Evolutionary conservation across 1,284 basidiomycete species (phyloP).

Genomic region (Cryptococcus sp.): DNA sequence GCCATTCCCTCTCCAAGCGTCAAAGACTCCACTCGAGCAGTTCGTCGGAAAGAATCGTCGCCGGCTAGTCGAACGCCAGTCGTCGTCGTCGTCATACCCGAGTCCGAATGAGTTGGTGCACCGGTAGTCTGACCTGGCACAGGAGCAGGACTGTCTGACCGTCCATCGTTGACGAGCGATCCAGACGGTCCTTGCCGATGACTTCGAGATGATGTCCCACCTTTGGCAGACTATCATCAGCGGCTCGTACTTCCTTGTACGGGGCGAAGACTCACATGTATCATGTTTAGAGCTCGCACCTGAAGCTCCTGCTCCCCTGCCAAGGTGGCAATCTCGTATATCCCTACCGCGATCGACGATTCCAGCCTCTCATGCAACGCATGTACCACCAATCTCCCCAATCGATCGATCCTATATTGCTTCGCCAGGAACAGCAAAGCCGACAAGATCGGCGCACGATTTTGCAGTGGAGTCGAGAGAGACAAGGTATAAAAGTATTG

Average conservation of each 20-base stretch:
- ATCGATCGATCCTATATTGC: conserved; percentile 71
- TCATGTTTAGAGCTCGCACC: conserved; percentile 71
- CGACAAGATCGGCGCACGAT: conserved; percentile 79
- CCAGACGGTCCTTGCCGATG: conserved; percentile 20
- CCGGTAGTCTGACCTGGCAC: neutral
- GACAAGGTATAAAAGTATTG: conserved; percentile 88
- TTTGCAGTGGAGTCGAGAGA: conserved; percentile 81
- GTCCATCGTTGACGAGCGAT: conserved; percentile 10
- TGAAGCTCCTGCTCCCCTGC: conserved; percentile 82
- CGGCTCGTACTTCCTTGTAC: neutral
- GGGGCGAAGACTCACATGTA: conserved; percentile 56
- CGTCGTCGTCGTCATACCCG: neutral
- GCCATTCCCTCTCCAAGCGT: conserved; percentile 3
- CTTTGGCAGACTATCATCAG: conserved; percentile 15
- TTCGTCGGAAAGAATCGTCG: neutral
- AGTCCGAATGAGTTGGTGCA: neutral
- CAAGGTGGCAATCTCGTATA: conserved; percentile 88
- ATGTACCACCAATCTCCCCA: conserved; percentile 75
- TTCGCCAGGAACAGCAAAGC: conserved; percentile 77
- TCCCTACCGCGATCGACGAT: conserved; percentile 74
- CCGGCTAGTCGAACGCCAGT: neutral
- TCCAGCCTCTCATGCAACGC: conserved; percentile 83
- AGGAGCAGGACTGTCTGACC: conserved; percentile 1
- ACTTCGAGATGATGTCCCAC: conserved; percentile 9
- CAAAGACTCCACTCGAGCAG: conserved; percentile 7